phyloP scores from a whole-genome alignment of 2,329 filamentous ascomycete species.

The Ophiocordyceps camponoti-floridani region DNA sequence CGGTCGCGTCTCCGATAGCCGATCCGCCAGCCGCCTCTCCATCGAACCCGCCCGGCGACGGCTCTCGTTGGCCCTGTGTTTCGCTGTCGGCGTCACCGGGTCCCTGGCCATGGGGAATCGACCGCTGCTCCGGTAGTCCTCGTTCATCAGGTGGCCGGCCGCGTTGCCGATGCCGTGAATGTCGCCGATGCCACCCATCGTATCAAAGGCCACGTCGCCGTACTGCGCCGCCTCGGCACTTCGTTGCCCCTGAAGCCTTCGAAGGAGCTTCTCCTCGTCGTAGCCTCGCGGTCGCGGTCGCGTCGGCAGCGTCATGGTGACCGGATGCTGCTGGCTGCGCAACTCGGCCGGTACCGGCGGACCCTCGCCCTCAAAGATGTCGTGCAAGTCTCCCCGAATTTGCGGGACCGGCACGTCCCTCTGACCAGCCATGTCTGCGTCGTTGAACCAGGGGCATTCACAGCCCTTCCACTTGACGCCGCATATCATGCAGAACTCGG shows the following conservation, averaged over 20 bases:
- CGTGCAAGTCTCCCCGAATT: slow-evolving; percentile 8
- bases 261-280: slow-evolving; percentile 27
- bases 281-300: slow-evolving; percentile 14
- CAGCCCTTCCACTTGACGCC: slow-evolving; percentile 69
- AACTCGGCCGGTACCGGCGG: slow-evolving; percentile 14
- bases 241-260: slow-evolving; percentile 26
- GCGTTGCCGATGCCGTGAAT: slow-evolving; percentile 29
- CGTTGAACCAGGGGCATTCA: slow-evolving; percentile 66
- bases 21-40: slow-evolving; percentile 31
- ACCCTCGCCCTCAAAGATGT: slow-evolving; percentile 5
- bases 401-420: slow-evolving; percentile 25
- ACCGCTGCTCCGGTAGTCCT: slow-evolving; percentile 26
- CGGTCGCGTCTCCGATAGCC: slow-evolving; percentile 26
- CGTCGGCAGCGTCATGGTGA: slow-evolving; percentile 6
- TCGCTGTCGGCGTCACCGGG: not conserved
- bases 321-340: slow-evolving; percentile 4
- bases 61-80: slow-evolving; percentile 24
- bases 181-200: slow-evolving; percentile 15
- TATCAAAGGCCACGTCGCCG: slow-evolving; percentile 16
- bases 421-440: slow-evolving; percentile 35
- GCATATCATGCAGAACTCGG: slow-evolving; percentile 78
- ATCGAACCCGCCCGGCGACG: slow-evolving; percentile 23
- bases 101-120: slow-evolving; percentile 1
- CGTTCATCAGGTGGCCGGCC: slow-evolving; percentile 40
- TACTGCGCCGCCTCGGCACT: slow-evolving; percentile 20